These are phyloP conservation scores for Elsinoe ampelina DNA, from an alignment of 2,329 filamentous ascomycete genomes.

Conservation along the genomic window DNA sequence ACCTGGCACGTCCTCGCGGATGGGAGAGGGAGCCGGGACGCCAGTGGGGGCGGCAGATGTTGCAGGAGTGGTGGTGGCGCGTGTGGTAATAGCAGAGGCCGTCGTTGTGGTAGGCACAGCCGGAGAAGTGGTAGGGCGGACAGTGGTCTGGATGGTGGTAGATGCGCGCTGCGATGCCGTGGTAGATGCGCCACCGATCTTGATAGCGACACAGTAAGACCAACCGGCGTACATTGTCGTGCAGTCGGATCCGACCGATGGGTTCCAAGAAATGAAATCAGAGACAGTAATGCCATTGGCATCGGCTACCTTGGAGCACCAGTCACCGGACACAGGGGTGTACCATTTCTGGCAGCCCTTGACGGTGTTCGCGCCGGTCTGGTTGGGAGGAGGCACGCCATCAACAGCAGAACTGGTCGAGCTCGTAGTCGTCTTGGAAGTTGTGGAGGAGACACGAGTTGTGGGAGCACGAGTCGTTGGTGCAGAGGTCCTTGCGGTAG, in stretches of 20 bases:
- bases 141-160: neutral
- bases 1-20: conserved; percentile 19
- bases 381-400: neutral
- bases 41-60: conserved; percentile 13
- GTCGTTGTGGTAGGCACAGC: conserved; percentile 2
- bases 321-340: conserved; percentile 19
- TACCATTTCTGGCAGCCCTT: conserved; percentile 22
- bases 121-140: conserved; percentile 1
- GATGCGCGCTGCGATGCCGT: neutral
- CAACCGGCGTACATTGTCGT: conserved; percentile 18
- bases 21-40: conserved; percentile 18
- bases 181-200: neutral
- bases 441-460: neutral
- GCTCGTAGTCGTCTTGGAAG: neutral
- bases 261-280: conserved; percentile 23
- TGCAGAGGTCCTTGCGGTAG: neutral
- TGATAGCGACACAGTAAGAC: conserved; percentile 22
- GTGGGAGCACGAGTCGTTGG: neutral
- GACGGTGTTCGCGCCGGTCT: neutral
- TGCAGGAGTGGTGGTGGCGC: conserved; percentile 10
- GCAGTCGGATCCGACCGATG: conserved; percentile 20
- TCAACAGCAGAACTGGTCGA: neutral
- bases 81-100: neutral
- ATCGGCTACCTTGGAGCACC: conserved; percentile 19
- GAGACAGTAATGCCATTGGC: conserved; percentile 17